phyloP scores from a whole-genome alignment of 2,329 filamentous ascomycete species.

The Fusarium sp. region DNA sequence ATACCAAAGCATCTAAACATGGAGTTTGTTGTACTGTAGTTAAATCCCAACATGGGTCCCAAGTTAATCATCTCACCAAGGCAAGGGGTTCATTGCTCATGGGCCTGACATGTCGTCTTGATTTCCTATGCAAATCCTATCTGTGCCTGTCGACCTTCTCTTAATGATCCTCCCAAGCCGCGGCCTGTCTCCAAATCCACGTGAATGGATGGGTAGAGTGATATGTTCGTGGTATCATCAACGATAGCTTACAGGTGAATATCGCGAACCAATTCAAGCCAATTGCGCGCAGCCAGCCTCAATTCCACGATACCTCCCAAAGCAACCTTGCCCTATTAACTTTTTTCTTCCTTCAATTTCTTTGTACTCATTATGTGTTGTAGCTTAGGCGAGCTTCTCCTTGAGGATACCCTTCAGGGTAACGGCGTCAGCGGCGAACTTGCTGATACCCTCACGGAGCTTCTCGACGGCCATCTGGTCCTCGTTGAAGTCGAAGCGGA shows the following conservation, averaged over 20 bases:
- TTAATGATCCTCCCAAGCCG: not conserved
- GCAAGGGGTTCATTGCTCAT: not conserved
- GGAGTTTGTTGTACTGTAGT: not conserved
- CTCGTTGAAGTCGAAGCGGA: conserved; percentile 99
- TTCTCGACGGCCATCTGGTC: conserved; percentile 99
- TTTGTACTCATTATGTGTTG: conserved; percentile 7
- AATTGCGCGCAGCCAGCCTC: conserved; percentile 15
- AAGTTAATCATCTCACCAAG: not conserved
- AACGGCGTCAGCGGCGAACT: conserved; percentile 95
- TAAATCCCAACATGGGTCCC: not conserved
- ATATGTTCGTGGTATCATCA: conserved; percentile 38
- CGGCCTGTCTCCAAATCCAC: conserved; percentile 7
- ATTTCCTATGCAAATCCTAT: conserved; percentile 28
- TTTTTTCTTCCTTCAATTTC: conserved; percentile 30
- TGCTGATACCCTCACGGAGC: conserved; percentile 98
- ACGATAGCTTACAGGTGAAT: conserved; percentile 22
- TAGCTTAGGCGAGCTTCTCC: conserved; percentile 76
- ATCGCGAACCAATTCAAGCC: conserved; percentile 11
- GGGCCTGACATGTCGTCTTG: conserved; percentile 24
- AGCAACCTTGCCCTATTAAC: conserved; percentile 18
- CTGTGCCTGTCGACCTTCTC: conserved; percentile 6
- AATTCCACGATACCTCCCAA: conserved; percentile 11
- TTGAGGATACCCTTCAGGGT: conserved; percentile 94
- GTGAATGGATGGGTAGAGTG: conserved; percentile 2
- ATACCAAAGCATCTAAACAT: conserved; percentile 8